Conservation (phyloP, 192 early-diverging fungal species). For the Obelidium mucronatum region DNA sequence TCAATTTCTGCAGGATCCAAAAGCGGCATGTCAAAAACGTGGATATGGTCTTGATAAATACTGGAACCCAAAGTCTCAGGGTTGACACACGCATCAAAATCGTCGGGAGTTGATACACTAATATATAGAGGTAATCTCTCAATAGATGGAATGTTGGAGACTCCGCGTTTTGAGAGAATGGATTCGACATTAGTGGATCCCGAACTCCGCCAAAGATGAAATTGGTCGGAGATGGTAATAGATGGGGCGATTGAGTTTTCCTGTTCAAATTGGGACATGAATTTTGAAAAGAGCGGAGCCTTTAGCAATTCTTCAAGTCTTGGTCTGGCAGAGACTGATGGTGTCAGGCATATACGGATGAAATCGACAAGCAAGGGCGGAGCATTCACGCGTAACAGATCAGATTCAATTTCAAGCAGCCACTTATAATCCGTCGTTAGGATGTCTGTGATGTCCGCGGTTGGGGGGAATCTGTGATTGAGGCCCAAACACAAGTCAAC, state of each 20-base stretch:
- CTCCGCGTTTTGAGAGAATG: conserved; percentile 14
- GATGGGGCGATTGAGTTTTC: background rate
- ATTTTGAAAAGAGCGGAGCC: background rate
- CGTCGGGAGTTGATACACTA: background rate
- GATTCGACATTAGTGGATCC: background rate
- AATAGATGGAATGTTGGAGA: conserved; percentile 16
- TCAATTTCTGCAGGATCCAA: background rate
- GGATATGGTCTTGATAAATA: conserved; percentile 3
- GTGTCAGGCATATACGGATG: background rate
- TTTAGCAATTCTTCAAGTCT: background rate
- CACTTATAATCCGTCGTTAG: background rate
- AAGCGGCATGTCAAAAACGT: background rate
- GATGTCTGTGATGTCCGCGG: background rate
- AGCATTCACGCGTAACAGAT: background rate
- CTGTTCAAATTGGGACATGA: too few species aligned
- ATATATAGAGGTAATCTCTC: conserved; percentile 15
- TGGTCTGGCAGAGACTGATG: background rate
- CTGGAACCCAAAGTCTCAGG: background rate
- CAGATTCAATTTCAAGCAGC: background rate
- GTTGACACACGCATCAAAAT: background rate
- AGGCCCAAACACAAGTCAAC: background rate
- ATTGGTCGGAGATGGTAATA: background rate
- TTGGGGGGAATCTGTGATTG: background rate
- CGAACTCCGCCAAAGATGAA: background rate
- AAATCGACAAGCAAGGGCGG: background rate